Percentiles rank a stretch among this genome's conserved stretches.
Conservation (phyloP, 495 filamentous ascomycete genomes). For the Delitschia confertaspora region DNA sequence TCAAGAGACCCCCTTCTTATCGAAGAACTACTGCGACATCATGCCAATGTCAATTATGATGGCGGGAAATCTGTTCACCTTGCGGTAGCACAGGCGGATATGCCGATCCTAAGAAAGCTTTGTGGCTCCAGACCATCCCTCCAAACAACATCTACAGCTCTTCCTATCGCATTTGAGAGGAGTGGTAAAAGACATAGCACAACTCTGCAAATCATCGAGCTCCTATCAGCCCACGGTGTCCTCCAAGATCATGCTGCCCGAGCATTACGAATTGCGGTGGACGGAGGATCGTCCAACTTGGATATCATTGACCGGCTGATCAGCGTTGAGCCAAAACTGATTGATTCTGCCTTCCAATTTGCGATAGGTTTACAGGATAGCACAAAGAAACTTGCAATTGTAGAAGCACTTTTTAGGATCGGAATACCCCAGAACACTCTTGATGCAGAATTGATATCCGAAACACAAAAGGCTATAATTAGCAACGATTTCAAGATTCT, state of each 20-base stretch:
- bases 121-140: constrained; percentile 4
- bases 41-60: constrained; percentile 14
- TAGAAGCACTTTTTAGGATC: constrained; percentile 5
- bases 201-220: constrained; percentile 13
- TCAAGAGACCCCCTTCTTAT: constrained; percentile 19
- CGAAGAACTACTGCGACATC: constrained; percentile 9
- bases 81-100: constrained; percentile 13
- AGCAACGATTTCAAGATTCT: constrained; percentile 5
- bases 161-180: constrained; percentile 13
- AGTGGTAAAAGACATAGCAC: background rate
- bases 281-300: constrained; percentile 10
- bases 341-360: constrained; percentile 6
- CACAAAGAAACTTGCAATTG: constrained; percentile 5
- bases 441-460: constrained; percentile 9
- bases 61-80: constrained; percentile 12
- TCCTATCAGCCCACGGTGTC: constrained; percentile 5
- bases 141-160: constrained; percentile 4
- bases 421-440: constrained; percentile 4
- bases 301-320: constrained; percentile 23
- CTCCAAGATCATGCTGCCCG: background rate
- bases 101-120: constrained; percentile 10
- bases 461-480: constrained; percentile 4
- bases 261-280: constrained; percentile 9
- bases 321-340: constrained; percentile 1
- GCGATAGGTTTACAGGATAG: background rate